Evolutionary conservation across 2,329 filamentous ascomycete genomes (phyloP).

Genomic region (Trichophyton schoenleinii): DNA sequence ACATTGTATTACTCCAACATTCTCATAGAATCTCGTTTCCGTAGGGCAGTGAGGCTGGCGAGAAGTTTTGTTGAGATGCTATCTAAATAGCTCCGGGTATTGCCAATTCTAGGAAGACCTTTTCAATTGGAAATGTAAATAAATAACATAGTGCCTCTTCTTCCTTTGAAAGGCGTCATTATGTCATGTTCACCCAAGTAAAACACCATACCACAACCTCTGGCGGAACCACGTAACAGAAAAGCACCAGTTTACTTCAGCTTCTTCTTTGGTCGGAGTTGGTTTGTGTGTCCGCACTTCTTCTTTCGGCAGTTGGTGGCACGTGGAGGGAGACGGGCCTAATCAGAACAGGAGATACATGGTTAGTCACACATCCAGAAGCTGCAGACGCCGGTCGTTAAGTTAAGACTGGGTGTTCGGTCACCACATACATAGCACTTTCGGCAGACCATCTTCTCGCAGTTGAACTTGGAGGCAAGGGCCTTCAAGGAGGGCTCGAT

Average conservation of each 20-base stretch:
- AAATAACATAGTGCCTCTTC: conserved; percentile 8
- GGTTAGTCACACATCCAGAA: background rate
- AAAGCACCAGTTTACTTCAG: conserved; percentile 54
- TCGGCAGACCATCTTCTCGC: conserved; percentile 99
- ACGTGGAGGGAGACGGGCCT: conserved; percentile 82
- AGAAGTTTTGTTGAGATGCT: background rate
- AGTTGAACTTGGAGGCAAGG: conserved; percentile 88
- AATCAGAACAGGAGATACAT: background rate
- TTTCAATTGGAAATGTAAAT: conserved; percentile 4
- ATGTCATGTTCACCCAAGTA: conserved; percentile 9
- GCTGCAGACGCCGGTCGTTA: background rate
- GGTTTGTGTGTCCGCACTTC: conserved; percentile 99
- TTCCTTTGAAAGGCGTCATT: conserved; percentile 9
- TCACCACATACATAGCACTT: conserved; percentile 86
- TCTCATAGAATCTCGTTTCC: background rate
- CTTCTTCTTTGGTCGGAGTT: conserved; percentile 99
- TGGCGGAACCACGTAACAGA: conserved; percentile 3
- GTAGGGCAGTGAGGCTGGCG: background rate
- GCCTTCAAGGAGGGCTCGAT: conserved; percentile 47
- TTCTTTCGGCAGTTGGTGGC: conserved; percentile 99
- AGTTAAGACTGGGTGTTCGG: background rate
- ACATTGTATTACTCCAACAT: conserved; percentile 1
- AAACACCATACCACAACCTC: conserved; percentile 7
- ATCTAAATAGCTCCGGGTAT: conserved; percentile 1
- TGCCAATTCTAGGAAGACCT: background rate